Conservation (phyloP, 1,139 yeast species). For the Magnusiomyces fungicola region DNA sequence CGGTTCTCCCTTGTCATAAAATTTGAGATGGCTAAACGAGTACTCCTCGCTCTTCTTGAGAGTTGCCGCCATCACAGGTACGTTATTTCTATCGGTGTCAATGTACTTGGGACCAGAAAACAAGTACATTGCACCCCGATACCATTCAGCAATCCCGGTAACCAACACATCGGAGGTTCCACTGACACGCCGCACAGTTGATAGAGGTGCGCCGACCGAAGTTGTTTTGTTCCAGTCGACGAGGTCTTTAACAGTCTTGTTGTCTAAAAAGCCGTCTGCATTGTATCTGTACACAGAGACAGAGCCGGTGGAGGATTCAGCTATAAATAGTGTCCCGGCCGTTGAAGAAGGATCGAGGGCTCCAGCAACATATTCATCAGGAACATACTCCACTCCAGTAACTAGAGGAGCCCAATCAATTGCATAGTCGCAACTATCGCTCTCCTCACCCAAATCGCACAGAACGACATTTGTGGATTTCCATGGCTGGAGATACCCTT, state of each 20-base stretch:
- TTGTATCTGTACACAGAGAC: not conserved
- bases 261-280: not conserved
- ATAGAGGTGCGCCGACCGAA: not conserved
- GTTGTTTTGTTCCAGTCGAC: not conserved
- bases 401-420: not conserved
- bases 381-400: not conserved
- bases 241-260: no score
- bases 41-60: not conserved
- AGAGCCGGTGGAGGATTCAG: not conserved
- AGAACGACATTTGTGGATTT: not conserved
- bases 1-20: not conserved
- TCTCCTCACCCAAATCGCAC: not conserved
- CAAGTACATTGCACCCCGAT: not conserved
- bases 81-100: not conserved
- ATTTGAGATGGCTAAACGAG: not conserved
- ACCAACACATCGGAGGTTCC: not conserved
- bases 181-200: not conserved
- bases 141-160: not conserved
- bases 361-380: not conserved
- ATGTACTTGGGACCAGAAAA: not conserved
- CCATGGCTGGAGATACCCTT: not conserved
- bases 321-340: not conserved
- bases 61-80: not conserved
- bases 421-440: not conserved
- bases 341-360: not conserved